phyloP scores from a whole-genome alignment of 495 filamentous ascomycete genomes.

The Penicillium taxi region DNA sequence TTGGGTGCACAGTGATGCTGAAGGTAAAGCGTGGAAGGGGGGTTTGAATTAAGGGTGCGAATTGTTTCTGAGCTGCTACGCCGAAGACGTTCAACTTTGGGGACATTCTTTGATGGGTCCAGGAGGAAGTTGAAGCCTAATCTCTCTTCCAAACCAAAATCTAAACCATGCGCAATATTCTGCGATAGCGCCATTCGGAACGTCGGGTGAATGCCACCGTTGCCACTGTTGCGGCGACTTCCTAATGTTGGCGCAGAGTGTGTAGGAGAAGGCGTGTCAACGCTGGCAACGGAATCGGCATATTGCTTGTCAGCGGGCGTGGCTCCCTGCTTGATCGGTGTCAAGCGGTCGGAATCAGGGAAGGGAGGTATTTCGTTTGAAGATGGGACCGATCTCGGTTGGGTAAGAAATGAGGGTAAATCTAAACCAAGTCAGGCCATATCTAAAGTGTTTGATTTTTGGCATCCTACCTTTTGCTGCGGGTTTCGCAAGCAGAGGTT shows the following conservation, averaged over 20 bases:
- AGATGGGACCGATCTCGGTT: constrained; percentile 15
- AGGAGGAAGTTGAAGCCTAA: constrained; percentile 64
- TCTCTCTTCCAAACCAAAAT: constrained; percentile 49
- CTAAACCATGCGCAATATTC: constrained; percentile 46
- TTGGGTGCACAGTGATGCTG: constrained; percentile 22
- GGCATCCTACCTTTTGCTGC: constrained; percentile 21
- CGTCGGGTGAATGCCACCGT: constrained; percentile 10
- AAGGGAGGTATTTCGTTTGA: constrained; percentile 20
- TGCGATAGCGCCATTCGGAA: constrained; percentile 36
- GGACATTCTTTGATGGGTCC: constrained; percentile 42
- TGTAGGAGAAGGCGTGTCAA: constrained; percentile 32
- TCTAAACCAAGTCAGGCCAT: constrained; percentile 11
- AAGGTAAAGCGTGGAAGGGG: constrained; percentile 15
- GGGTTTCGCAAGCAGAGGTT: constrained; percentile 46
- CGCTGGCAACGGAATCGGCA: constrained; percentile 26
- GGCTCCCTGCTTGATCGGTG: constrained; percentile 11
- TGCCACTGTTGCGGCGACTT: constrained; percentile 24
- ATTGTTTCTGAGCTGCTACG: constrained; percentile 23
- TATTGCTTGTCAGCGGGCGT: constrained; percentile 19
- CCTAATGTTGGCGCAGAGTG: constrained; percentile 23
- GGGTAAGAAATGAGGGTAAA: constrained; percentile 8
- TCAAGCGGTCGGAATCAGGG: constrained; percentile 16
- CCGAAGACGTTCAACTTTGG: constrained; percentile 29
- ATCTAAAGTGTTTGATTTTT: background rate
- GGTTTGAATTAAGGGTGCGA: constrained; percentile 17